Percentiles rank a stretch among this genome's conserved stretches.
phyloP scores from a whole-genome alignment of 768 basidiomycete genomes.

The Serendipita sp. region DNA sequence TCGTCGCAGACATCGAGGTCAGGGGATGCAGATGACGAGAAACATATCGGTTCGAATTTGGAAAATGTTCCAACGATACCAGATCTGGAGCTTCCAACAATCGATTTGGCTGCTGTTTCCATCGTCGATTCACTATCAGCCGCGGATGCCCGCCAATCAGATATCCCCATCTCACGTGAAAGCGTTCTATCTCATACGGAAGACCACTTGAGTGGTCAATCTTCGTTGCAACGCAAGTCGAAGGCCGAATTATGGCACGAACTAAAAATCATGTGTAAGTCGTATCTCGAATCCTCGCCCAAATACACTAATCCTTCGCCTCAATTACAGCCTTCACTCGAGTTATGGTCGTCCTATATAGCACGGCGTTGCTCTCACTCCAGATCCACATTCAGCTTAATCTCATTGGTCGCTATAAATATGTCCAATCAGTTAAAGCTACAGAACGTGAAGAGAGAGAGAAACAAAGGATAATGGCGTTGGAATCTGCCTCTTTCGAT shows the following conservation, averaged over 20 bases:
- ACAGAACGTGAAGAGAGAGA: constrained; percentile 25
- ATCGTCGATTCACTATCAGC: not conserved
- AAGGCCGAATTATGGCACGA: constrained; percentile 85
- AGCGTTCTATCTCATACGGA: not conserved
- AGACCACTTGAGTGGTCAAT: not conserved
- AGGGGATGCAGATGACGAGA: not conserved
- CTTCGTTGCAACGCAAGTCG: not conserved
- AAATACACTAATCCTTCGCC: not conserved
- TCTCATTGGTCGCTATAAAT: constrained; percentile 65
- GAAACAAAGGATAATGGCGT: constrained; percentile 2
- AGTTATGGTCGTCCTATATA: constrained; percentile 72
- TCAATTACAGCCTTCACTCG: constrained; percentile 57
- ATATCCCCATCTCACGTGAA: not conserved
- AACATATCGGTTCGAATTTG: not conserved
- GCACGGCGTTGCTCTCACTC: constrained; percentile 70
- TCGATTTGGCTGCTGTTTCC: not conserved
- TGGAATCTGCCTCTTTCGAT: not conserved
- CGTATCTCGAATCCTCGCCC: not conserved
- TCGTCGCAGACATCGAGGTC: not conserved
- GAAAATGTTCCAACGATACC: not conserved
- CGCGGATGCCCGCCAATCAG: not conserved
- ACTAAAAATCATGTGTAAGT: constrained; percentile 69
- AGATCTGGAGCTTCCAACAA: not conserved
- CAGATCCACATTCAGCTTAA: constrained; percentile 76
- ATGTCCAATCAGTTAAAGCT: constrained; percentile 50